Evolutionary conservation across 306 rosid genomes (phyloP).

Genomic region (Carpinus fangiana): DNA sequence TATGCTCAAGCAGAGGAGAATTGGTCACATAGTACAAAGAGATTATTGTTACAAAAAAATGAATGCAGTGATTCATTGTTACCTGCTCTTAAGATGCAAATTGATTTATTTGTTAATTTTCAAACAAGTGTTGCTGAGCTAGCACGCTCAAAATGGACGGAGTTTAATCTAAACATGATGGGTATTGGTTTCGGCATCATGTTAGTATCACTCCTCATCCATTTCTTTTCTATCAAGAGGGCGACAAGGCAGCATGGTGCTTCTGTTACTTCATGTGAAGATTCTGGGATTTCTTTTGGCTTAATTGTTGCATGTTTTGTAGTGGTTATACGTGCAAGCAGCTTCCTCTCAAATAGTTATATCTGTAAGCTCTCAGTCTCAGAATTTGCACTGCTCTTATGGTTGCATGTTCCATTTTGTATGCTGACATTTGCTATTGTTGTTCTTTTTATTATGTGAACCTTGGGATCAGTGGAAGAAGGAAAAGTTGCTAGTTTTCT

Average conservation of each 20-base stretch:
- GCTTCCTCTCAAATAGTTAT: conserved; percentile 91
- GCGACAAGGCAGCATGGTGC: conserved; percentile 44
- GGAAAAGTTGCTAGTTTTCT: conserved; percentile 94
- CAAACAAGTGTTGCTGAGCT: conserved; percentile 73
- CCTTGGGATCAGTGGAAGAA: conserved; percentile 84
- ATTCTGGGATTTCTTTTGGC: conserved; percentile 43
- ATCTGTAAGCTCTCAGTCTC: conserved; percentile 65
- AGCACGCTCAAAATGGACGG: conserved; percentile 97
- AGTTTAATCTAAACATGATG: conserved; percentile 87
- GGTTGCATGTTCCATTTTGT: conserved; percentile 4
- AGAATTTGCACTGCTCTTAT: not conserved
- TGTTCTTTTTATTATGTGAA: conserved; percentile 24
- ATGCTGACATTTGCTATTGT: conserved; percentile 25
- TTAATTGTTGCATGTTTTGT: conserved; percentile 57
- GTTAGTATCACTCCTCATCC: conserved; percentile 65
- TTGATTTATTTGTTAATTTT: conserved; percentile 63
- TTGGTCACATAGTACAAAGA: conserved; percentile 58
- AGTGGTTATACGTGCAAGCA: conserved; percentile 72
- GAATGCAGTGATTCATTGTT: conserved; percentile 41
- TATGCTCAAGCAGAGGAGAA: conserved; percentile 68
- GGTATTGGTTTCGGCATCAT: conserved; percentile 71
- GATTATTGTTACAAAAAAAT: conserved; percentile 38
- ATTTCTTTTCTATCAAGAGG: conserved; percentile 59
- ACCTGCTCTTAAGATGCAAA: conserved; percentile 63
- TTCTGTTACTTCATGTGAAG: conserved; percentile 44